Evolutionary conservation across 495 filamentous ascomycete species (phyloP), one percentile per base, ranked within the genome.

Genomic region (Cercophora scortea): DNA sequence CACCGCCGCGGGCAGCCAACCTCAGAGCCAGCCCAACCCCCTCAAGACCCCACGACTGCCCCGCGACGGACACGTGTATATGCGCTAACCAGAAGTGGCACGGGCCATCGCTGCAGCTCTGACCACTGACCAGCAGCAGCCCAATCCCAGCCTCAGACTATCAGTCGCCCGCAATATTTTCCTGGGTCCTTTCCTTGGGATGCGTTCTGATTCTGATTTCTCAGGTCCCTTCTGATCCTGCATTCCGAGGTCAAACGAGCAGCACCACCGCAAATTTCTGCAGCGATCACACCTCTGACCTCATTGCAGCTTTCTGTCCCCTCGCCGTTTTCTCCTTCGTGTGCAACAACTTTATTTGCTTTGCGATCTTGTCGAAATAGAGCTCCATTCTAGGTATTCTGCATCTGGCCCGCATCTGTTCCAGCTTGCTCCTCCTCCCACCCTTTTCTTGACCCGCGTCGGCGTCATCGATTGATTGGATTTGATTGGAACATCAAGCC

Each of bases 141-240:
- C 56, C 56, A 58, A 54, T 58, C 56, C 56, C 56, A 58, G 38
- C 56, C 51, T 58, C 55, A 44, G 33, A 38, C 36, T 38, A 10
- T 15, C 17, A 15, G 11, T 42, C n/a, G 13, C 36, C 17, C 36
- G 38, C 46, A 39, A 42, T 50, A 35, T 44, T 51, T 51, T 51
- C 45, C 32, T 45, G 9, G n/a, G 34, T 42, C 52, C 25, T 25
- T 25, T 25, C 25, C 25, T 25, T 25, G 25, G 25, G 25, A 25
- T 25, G 25, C 25, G 25, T 25, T 25, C 25, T 25, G 25, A 25
- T 25, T 25, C 25, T 25, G 25, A 25, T 25, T 25, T 25, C 25
- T 25, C 25, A 25, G 25, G 25, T 25, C 25, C 25, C 25, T 25
- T 25, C 25, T 25, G 25, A 25, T 25, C 5, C 25, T 25, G 45